Evolutionary conservation across 805 yeast species (phyloP).

Genomic region (Kuraishia capsulata): DNA sequence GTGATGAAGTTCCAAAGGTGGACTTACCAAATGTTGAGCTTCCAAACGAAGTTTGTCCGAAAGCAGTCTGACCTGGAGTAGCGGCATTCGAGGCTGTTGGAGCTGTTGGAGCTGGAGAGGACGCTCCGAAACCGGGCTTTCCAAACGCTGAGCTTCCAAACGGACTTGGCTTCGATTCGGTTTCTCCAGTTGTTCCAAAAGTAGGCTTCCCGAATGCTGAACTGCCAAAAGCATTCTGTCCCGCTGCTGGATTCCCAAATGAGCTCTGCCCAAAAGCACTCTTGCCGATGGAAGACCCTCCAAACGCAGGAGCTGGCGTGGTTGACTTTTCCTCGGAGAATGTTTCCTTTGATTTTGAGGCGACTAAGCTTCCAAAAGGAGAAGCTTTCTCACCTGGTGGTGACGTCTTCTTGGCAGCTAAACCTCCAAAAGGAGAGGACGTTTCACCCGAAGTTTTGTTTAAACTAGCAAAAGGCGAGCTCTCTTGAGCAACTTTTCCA

Average conservation of each 20-base stretch:
- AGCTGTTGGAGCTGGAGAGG: slow-evolving; percentile 6
- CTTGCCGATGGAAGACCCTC: slow-evolving; percentile 2
- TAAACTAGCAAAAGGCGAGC: too few species aligned
- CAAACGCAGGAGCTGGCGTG: slow-evolving; percentile 9
- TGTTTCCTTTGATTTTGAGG: too few species aligned
- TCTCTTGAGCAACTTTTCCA: too few species aligned
- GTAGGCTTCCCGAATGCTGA: slow-evolving; percentile 1
- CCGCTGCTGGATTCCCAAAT: slow-evolving; percentile 5
- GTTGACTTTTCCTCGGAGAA: too few species aligned
- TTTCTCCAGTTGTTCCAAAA: too few species aligned
- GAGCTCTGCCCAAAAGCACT: not conserved
- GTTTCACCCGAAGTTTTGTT: too few species aligned
- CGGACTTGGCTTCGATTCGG: not conserved
- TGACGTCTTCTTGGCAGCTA: too few species aligned
- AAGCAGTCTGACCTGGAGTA: not conserved
- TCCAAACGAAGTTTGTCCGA: slow-evolving; percentile 1
- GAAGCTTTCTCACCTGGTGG: too few species aligned
- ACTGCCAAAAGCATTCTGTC: slow-evolving; percentile 11
- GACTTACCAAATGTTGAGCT: not conserved
- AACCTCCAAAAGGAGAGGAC: too few species aligned
- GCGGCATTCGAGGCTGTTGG: slow-evolving; percentile 6
- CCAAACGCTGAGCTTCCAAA: slow-evolving; percentile 1
- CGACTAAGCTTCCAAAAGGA: too few species aligned
- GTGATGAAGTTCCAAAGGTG: slow-evolving; percentile 1
- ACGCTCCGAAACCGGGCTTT: not conserved